These are phyloP conservation scores for Brassica carinata DNA, from an alignment of 345 rosid species.

Conservation along the genomic window DNA sequence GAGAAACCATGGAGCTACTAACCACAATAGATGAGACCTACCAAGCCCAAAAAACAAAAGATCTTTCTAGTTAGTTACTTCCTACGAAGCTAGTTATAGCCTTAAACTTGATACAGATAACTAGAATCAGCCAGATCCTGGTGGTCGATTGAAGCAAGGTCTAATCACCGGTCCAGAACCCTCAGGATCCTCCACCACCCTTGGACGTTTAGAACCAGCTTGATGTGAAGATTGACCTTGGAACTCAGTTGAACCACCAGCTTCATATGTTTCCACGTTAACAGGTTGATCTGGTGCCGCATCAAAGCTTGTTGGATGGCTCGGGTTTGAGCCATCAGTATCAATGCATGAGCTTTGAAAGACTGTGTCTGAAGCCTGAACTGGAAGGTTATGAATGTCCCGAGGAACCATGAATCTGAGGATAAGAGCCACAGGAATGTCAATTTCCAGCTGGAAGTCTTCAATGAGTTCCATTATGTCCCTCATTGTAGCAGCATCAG, in stretches of 20 bases:
- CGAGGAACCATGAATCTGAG: constrained; percentile 29
- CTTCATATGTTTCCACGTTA: background rate
- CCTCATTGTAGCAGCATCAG: constrained; percentile 27
- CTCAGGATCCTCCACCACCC: background rate
- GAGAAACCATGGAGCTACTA: too few species aligned
- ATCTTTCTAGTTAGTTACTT: background rate
- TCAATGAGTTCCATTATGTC: constrained; percentile 32
- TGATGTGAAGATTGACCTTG: constrained; percentile 5
- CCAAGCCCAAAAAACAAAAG: background rate
- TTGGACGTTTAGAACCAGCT: constrained; percentile 24
- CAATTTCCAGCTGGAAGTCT: constrained; percentile 32
- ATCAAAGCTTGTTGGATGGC: constrained; percentile 6
- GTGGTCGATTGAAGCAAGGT: constrained; percentile 18
- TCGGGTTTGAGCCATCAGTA: constrained; percentile 9
- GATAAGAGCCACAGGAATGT: constrained; percentile 34
- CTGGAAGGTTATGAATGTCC: background rate
- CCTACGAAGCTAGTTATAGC: background rate
- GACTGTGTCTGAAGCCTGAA: constrained; percentile 16
- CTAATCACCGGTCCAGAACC: constrained; percentile 15
- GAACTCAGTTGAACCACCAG: constrained; percentile 13
- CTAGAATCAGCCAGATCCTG: constrained; percentile 16
- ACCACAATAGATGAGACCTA: too few species aligned
- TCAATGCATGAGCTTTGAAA: constrained; percentile 5
- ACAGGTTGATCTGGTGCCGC: background rate
- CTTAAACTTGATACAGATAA: background rate